Evolutionary conservation across 768 basidiomycete species (phyloP).

Genomic region (Pleurotus tuoliensis): DNA sequence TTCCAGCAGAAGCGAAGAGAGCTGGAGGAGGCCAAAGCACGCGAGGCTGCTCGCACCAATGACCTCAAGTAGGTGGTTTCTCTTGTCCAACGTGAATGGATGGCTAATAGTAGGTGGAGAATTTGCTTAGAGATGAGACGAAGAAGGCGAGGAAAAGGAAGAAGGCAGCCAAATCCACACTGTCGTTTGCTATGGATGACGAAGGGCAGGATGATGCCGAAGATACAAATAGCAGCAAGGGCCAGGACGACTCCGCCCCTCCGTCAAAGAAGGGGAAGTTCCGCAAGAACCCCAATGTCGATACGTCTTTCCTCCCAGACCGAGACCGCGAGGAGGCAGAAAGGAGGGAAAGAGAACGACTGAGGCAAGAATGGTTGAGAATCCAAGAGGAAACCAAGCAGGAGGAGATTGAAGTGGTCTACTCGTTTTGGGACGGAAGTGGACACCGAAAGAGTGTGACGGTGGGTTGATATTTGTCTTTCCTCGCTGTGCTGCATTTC

Average conservation of each 20-base stretch:
- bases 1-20: slow-evolving; percentile 88
- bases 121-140: slow-evolving; percentile 81
- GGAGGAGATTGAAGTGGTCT: slow-evolving; percentile 85
- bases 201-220: slow-evolving; percentile 43
- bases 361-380: slow-evolving; percentile 88
- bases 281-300: slow-evolving; percentile 93
- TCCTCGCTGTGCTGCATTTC: no score
- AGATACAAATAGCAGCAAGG: slow-evolving; percentile 29
- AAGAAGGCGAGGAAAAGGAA: slow-evolving; percentile 91
- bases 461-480: slow-evolving; percentile 44
- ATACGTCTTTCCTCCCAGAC: slow-evolving; percentile 97
- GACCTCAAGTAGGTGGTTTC: slow-evolving; percentile 77
- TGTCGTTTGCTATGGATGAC: slow-evolving; percentile 91
- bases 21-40: slow-evolving; percentile 85
- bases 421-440: slow-evolving; percentile 98
- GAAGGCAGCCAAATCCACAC: slow-evolving; percentile 80
- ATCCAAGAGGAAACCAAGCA: slow-evolving; percentile 58
- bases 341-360: slow-evolving; percentile 79
- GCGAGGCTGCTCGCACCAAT: slow-evolving; percentile 81
- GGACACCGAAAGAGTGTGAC: slow-evolving; percentile 91
- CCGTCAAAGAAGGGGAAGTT: slow-evolving; percentile 72
- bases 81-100: slow-evolving; percentile 26
- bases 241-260: slow-evolving; percentile 37
- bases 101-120: slow-evolving; percentile 78
- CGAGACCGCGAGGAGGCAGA: slow-evolving; percentile 95